Evolutionary conservation across 1,284 basidiomycete genomes (phyloP), one percentile per base, ranked within the genome.

Genomic region (Kwoniella shivajii): DNA sequence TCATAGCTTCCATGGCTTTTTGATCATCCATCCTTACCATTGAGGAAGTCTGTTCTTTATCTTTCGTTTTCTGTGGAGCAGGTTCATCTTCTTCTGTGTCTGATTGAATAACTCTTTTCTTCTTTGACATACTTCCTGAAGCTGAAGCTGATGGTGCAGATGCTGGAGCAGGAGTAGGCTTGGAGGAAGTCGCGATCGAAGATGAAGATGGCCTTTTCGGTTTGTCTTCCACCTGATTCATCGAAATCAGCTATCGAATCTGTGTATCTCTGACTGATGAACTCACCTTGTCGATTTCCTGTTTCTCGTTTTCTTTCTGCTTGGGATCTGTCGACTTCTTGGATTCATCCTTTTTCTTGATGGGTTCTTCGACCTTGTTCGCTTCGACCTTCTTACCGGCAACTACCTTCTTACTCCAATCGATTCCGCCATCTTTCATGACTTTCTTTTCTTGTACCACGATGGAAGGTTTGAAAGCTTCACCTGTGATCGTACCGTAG

Each of bases 1-100:
- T 71, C 68, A 76, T 75, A 10, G 73, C 75, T 54, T 71, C 72
- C 69, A 76, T 71, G 0, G 73, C 75, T n/a, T 68, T 70, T 42
- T 61, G 56, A 47, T 76, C 75, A 20, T 69, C 69, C 7, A 60
- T 66, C 10, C 69, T 56, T 0, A 68, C 63, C 67, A 67, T 68
- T 2, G 68, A 71, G 9, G 69, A 69, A 5, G 68, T 73, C 3
- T 67, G 71, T 34, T 69, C 63, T n/a, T n/a, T n/a, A 5, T 60
- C 37, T 16, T 58, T 38, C n/a, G 45, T 29, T 36, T 38, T 55
- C 24, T 27, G 45, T 26, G 41, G 16, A 16, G 24, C 50, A 16
- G 38, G 44, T 22, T 55, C 50, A 22, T 73, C 68, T 18, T 68
- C 64, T 50, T 73, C 69, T 26, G 69, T 64, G 59, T 73, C 69